Percentiles rank a stretch among this genome's conserved stretches.
These are phyloP conservation scores for Blastobotrys terrestris DNA, from an alignment of 805 yeast species.

Conservation along the genomic window DNA sequence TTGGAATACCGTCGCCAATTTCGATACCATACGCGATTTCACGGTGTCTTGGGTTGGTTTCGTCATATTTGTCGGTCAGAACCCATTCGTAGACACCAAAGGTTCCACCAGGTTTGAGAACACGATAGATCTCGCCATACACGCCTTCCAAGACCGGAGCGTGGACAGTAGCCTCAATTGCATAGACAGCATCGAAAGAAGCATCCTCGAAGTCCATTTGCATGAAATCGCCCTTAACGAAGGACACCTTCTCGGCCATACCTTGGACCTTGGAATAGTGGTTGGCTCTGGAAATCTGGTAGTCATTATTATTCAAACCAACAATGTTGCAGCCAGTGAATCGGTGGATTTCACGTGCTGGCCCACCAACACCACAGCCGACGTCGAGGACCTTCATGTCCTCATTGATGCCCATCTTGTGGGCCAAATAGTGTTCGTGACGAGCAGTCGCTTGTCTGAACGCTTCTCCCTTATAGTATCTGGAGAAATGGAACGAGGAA, in stretches of 20 bases:
- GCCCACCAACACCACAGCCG: constrained; percentile 99
- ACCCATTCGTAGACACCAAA: constrained; percentile 99
- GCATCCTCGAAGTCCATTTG: constrained; percentile 93
- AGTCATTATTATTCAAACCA: constrained; percentile 95
- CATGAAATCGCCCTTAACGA: constrained; percentile 98
- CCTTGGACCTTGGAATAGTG: constrained; percentile 63
- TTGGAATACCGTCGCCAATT: constrained; percentile 98
- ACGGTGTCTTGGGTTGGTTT: constrained; percentile 80
- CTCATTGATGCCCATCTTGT: constrained; percentile 71
- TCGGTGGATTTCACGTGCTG: constrained; percentile 92
- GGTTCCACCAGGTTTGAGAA: constrained; percentile 93
- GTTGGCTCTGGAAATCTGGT: constrained; percentile 85
- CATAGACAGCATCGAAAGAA: constrained; percentile 92
- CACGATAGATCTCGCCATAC: constrained; percentile 88
- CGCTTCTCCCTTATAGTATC: constrained; percentile 89
- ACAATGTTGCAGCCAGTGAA: constrained; percentile 82
- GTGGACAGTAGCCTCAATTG: constrained; percentile 97
- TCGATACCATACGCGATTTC: constrained; percentile 95
- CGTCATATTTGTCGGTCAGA: constrained; percentile 92
- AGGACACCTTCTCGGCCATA: constrained; percentile 66
- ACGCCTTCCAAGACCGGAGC: constrained; percentile 97
- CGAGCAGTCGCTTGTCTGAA: constrained; percentile 88
- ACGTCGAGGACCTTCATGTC: constrained; percentile 90
- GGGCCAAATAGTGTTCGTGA: constrained; percentile 93
- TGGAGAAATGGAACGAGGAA: constrained; percentile 92